phyloP scores from a whole-genome alignment of 352 stramenopile species.

The Phytopythium cucurbitacearum region DNA sequence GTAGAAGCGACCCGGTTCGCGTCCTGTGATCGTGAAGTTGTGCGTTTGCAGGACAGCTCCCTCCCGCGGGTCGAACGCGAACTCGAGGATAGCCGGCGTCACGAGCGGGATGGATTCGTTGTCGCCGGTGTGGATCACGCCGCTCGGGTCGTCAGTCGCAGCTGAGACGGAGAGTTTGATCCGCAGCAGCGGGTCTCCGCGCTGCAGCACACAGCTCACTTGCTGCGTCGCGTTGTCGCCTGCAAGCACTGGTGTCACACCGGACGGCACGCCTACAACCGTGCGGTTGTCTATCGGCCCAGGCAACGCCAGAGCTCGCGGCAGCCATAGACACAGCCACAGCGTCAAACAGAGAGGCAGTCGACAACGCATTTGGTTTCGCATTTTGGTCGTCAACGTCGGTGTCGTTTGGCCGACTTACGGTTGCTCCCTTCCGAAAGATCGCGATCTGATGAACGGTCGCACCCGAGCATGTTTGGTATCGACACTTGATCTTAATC shows the following conservation, averaged over 20 bases:
- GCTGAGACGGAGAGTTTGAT: conserved; percentile 43
- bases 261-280: conserved; percentile 49
- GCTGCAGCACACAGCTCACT: conserved; percentile 39
- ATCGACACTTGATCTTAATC: too few species aligned
- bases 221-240: conserved; percentile 29
- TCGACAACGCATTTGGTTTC: not conserved
- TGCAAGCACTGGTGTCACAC: conserved; percentile 43
- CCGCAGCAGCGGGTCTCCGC: conserved; percentile 28
- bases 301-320: conserved; percentile 1
- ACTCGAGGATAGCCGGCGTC: conserved; percentile 14
- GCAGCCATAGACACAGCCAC: conserved; percentile 3
- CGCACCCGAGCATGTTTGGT: too few species aligned
- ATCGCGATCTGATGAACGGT: too few species aligned
- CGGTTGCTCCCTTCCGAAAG: not conserved
- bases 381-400: not conserved
- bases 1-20: conserved; percentile 40
- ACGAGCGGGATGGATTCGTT: conserved; percentile 18
- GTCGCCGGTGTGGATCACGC: too few species aligned
- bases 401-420: not conserved
- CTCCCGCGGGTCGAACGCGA: conserved; percentile 24
- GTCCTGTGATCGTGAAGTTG: conserved; percentile 40
- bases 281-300: conserved; percentile 7
- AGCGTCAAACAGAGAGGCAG: not conserved
- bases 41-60: conserved; percentile 17
- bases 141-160: conserved; percentile 4